A percentile compares a stretch with the other conserved stretches of the same genome.
phyloP scores from a whole-genome alignment of 2,329 filamentous ascomycete species.

The Fusarium nodosum region DNA sequence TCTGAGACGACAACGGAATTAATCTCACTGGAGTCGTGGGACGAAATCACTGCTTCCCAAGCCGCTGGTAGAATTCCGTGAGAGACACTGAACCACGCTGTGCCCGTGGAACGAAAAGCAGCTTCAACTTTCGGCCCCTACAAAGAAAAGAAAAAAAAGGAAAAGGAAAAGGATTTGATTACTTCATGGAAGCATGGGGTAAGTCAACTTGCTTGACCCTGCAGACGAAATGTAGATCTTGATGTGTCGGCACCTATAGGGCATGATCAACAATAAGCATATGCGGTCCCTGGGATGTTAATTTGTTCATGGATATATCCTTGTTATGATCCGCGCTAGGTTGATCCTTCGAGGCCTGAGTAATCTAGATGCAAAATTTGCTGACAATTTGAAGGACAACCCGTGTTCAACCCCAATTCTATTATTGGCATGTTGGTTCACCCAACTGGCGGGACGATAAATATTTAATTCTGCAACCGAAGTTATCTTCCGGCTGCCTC shows the following conservation, averaged over 20 bases:
- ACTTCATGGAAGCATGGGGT: neutral
- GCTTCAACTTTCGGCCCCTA: neutral
- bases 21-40: neutral
- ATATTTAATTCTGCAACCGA: neutral
- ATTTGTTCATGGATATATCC: slow-evolving; percentile 7
- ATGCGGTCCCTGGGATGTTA: neutral
- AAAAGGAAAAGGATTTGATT: neutral
- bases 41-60: slow-evolving; percentile 3
- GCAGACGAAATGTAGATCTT: slow-evolving; percentile 4
- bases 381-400: neutral
- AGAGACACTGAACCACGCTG: neutral
- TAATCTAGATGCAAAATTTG: slow-evolving; percentile 4
- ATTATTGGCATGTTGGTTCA: slow-evolving; percentile 8
- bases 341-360: neutral
- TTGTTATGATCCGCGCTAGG: slow-evolving; percentile 8
- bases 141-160: neutral
- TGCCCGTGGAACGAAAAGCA: neutral
- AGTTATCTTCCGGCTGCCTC: neutral
- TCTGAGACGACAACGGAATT: slow-evolving; percentile 3
- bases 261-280: slow-evolving; percentile 4
- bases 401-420: neutral
- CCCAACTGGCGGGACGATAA: neutral
- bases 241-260: slow-evolving; percentile 1
- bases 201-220: slow-evolving; percentile 5
- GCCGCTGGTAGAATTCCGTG: neutral